A percentile compares a stretch with the other conserved stretches of the same genome.
Evolutionary conservation across 2,329 filamentous ascomycete genomes (phyloP).

Genomic region (Microdochium nivale): DNA sequence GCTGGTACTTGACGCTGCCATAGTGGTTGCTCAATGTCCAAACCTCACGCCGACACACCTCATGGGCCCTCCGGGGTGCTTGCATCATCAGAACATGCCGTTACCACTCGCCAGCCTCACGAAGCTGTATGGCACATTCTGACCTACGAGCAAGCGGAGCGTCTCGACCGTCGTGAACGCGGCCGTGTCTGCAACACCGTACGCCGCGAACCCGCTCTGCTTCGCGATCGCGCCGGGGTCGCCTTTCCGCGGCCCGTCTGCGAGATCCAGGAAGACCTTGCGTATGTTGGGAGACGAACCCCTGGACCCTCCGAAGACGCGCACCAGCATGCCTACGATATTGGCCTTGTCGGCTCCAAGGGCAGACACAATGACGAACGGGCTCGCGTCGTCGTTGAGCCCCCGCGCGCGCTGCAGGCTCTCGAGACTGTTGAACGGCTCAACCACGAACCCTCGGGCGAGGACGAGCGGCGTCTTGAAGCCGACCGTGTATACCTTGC

Average conservation of each 20-base stretch:
- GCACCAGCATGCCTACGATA: slow-evolving; percentile 67
- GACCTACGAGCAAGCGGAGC: slow-evolving; percentile 67
- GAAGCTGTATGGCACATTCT: slow-evolving; percentile 85
- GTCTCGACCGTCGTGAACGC: slow-evolving; percentile 82
- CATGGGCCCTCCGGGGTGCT: too few relatives aligned
- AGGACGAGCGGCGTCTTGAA: slow-evolving; percentile 59
- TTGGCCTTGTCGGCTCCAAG: slow-evolving; percentile 70
- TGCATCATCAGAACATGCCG: slow-evolving; percentile 31
- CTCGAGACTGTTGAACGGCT: slow-evolving; percentile 72
- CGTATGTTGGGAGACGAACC: slow-evolving; percentile 29
- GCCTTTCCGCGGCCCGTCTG: slow-evolving; percentile 55
- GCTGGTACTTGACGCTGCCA: too few relatives aligned
- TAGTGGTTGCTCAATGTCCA: too few relatives aligned
- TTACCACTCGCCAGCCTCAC: slow-evolving; percentile 61
- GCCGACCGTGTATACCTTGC: slow-evolving; percentile 76
- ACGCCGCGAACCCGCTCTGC: slow-evolving; percentile 69
- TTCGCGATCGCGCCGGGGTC: slow-evolving; percentile 64
- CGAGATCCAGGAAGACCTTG: slow-evolving; percentile 76
- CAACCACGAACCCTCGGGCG: slow-evolving; percentile 60
- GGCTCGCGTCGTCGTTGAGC: slow-evolving; percentile 44
- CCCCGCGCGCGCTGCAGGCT: slow-evolving; percentile 44
- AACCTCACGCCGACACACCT: too few relatives aligned
- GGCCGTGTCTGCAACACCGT: slow-evolving; percentile 70
- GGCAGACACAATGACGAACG: slow-evolving; percentile 75
- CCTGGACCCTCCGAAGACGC: slow-evolving; percentile 52